Conservation (phyloP, 805 yeast species). For the Ogataea thermomethanolica region DNA sequence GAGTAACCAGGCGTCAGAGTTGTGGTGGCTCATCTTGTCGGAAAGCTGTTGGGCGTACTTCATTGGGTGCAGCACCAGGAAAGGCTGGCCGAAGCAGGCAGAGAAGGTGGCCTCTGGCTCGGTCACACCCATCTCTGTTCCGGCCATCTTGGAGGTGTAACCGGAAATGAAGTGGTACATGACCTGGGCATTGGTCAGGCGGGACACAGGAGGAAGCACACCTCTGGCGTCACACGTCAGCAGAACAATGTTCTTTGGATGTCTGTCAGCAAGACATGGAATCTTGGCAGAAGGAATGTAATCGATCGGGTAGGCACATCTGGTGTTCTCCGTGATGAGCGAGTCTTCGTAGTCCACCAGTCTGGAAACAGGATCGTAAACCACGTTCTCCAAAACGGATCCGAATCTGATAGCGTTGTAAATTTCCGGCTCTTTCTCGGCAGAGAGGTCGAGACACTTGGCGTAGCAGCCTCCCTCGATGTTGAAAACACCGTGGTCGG, state of each 20-base stretch:
- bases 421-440: slow-evolving; percentile 96
- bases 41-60: slow-evolving; percentile 94
- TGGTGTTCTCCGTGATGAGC: slow-evolving; percentile 90
- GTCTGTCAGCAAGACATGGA: slow-evolving; percentile 86
- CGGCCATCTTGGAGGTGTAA: slow-evolving; percentile 99
- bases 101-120: slow-evolving; percentile 98
- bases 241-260: slow-evolving; percentile 88
- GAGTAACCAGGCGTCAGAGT: slow-evolving; percentile 91
- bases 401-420: slow-evolving; percentile 94
- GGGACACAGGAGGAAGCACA: slow-evolving; percentile 95
- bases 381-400: slow-evolving; percentile 89
- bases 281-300: slow-evolving; percentile 94
- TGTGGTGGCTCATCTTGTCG: slow-evolving; percentile 84
- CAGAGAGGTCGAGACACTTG: slow-evolving; percentile 84
- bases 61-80: slow-evolving; percentile 97
- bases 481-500: slow-evolving; percentile 96
- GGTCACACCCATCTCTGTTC: slow-evolving; percentile 97
- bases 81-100: slow-evolving; percentile 99
- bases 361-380: slow-evolving; percentile 74
- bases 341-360: slow-evolving; percentile 81
- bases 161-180: slow-evolving; percentile 99
- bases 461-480: slow-evolving; percentile 99
- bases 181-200: slow-evolving; percentile 89
- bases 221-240: slow-evolving; percentile 98
- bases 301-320: slow-evolving; percentile 98